A percentile compares a stretch with the other conserved stretches of the same genome.
Evolutionary conservation across 176 grass and related monocot genomes (phyloP).

Genomic region (Hordeum vulgare): DNA sequence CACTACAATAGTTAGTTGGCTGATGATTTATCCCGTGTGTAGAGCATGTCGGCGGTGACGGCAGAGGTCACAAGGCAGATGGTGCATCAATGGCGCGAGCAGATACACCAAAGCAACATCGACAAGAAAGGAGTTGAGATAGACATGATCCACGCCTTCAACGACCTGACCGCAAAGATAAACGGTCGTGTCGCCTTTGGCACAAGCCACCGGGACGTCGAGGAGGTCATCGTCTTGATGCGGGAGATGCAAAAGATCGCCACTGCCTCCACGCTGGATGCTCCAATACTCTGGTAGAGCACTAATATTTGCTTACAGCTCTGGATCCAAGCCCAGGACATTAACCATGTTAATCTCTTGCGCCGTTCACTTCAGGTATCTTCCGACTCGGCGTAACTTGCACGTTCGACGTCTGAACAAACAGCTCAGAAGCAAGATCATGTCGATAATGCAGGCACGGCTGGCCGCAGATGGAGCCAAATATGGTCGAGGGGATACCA

Average conservation of each 20-base stretch:
- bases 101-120: neutral
- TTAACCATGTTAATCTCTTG: slow-evolving; percentile 6
- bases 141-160: slow-evolving; percentile 26
- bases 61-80: slow-evolving; percentile 10
- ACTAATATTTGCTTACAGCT: neutral
- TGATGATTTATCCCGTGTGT: neutral
- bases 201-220: neutral
- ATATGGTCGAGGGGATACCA: no score
- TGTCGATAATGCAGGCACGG: slow-evolving; percentile 18
- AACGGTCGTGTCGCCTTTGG: slow-evolving; percentile 39
- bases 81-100: neutral
- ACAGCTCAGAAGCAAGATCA: slow-evolving; percentile 18
- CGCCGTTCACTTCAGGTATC: slow-evolving; percentile 6
- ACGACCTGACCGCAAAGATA: slow-evolving; percentile 29
- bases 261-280: neutral
- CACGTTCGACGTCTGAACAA: slow-evolving; percentile 2
- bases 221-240: slow-evolving; percentile 11
- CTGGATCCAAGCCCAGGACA: no score
- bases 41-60: neutral
- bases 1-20: no score
- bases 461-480: neutral
- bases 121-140: slow-evolving; percentile 10
- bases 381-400: slow-evolving; percentile 33
- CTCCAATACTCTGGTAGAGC: slow-evolving; percentile 15
- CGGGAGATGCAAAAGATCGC: slow-evolving; percentile 28